Percentiles rank a stretch among this genome's conserved stretches.
Conservation (phyloP, 2,329 filamentous ascomycete genomes). For the Coniochaeta sp. region DNA sequence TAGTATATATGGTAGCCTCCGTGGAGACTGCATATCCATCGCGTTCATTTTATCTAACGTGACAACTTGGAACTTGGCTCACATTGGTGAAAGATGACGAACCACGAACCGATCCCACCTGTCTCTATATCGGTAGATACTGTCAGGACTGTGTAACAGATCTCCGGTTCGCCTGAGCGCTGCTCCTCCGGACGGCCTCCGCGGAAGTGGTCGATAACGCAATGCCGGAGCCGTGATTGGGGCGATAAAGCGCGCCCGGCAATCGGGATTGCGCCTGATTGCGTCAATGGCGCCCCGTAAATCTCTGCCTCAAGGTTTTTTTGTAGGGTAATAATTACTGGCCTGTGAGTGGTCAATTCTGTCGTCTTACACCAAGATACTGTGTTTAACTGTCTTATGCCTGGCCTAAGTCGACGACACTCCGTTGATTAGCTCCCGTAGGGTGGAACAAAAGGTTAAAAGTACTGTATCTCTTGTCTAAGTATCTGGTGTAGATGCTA, state of each 20-base stretch:
- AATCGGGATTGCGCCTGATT: slow-evolving; percentile 14
- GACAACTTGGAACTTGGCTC: too few species aligned
- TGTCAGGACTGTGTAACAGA: background rate
- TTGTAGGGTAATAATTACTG: background rate
- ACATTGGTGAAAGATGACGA: too few species aligned
- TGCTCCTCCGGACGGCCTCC: background rate
- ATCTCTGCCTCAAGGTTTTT: slow-evolving; percentile 4
- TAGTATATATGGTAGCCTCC: background rate
- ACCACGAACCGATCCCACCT: too few species aligned
- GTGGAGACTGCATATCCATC: background rate
- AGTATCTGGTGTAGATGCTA: too few species aligned
- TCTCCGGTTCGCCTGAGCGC: background rate
- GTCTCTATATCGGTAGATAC: too few species aligned
- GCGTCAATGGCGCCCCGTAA: slow-evolving; percentile 10
- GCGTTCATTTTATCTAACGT: too few species aligned
- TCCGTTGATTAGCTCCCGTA: background rate
- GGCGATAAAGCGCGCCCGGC: slow-evolving; percentile 8
- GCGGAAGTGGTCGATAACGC: background rate
- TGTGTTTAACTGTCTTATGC: too few species aligned
- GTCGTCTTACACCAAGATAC: background rate
- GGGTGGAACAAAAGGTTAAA: background rate
- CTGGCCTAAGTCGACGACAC: background rate
- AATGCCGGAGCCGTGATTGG: slow-evolving; percentile 5
- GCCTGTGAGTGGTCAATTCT: slow-evolving; percentile 2
- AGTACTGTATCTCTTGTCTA: background rate